Conservation (phyloP, 1,284 basidiomycete species). For the Tilletia setariae region DNA sequence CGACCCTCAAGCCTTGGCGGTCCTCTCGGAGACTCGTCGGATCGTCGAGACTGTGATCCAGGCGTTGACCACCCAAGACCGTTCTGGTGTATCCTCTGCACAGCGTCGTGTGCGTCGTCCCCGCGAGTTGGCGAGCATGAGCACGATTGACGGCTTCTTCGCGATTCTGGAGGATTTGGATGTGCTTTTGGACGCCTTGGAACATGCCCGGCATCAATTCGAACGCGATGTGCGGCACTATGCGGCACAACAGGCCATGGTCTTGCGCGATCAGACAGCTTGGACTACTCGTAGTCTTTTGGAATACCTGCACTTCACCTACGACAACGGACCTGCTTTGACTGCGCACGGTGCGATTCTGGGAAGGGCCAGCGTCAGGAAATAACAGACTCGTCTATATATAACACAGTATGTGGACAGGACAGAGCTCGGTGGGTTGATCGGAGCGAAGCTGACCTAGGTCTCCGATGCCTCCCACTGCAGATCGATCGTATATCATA, state of each 20-base stretch:
- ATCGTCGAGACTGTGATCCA: slow-evolving; percentile 49
- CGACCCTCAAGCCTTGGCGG: slow-evolving; percentile 39
- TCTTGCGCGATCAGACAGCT: slow-evolving; percentile 45
- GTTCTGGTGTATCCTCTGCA: slow-evolving; percentile 22
- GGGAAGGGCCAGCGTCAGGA: slow-evolving; percentile 16
- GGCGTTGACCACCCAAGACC: slow-evolving; percentile 29
- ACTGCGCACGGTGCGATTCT: slow-evolving; percentile 35
- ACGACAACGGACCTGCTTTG: slow-evolving; percentile 42
- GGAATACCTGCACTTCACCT: slow-evolving; percentile 36
- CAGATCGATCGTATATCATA: too few relatives aligned
- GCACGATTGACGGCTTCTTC: slow-evolving; percentile 38
- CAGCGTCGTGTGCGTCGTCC: slow-evolving; percentile 28
- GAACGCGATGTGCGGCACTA: slow-evolving; percentile 44
- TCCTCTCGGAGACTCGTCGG: slow-evolving; percentile 42
- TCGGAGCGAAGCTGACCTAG: too few relatives aligned
- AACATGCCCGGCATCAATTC: slow-evolving; percentile 36
- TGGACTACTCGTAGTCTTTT: slow-evolving; percentile 45
- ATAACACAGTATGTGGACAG: too few relatives aligned
- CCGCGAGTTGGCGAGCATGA: slow-evolving; percentile 34
- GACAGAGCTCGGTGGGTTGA: too few relatives aligned
- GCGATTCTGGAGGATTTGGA: slow-evolving; percentile 48
- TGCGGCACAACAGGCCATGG: slow-evolving; percentile 49
- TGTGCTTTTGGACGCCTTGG: slow-evolving; percentile 39
- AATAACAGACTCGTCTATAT: neutral
- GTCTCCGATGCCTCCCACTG: too few relatives aligned